Percentiles rank a stretch among this genome's conserved stretches.
Evolutionary conservation across 2,329 filamentous ascomycete genomes (phyloP).

Genomic region (Dothiorella sarmentorum): DNA sequence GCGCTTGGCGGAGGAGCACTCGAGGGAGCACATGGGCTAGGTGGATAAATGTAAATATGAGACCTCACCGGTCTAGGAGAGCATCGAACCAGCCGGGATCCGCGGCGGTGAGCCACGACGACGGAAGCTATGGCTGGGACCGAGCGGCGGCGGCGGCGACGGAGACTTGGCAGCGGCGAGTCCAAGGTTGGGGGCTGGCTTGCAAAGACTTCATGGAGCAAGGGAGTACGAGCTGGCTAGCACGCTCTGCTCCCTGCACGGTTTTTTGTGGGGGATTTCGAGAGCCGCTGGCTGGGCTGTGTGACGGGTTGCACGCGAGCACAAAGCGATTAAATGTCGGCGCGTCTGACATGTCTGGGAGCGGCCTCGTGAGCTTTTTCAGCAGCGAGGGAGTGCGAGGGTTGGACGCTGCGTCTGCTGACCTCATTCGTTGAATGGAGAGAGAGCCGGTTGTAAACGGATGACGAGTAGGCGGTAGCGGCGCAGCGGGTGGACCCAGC

Average conservation of each 20-base stretch:
- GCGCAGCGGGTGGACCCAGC: background rate
- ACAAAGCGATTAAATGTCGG: slow-evolving; percentile 7
- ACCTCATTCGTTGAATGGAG: background rate
- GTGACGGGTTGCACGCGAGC: slow-evolving; percentile 1
- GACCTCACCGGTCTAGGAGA: slow-evolving; percentile 9
- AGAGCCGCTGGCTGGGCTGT: background rate
- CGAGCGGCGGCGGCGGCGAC: background rate
- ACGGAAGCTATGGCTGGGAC: background rate
- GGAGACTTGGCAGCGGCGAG: slow-evolving; percentile 9
- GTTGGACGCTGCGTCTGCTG: slow-evolving; percentile 2
- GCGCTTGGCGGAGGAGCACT: slow-evolving; percentile 12
- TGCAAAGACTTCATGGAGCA: background rate
- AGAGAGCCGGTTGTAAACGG: background rate
- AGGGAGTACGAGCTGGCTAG: background rate
- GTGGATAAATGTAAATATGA: slow-evolving; percentile 3
- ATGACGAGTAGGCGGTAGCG: background rate
- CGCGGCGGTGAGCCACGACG: slow-evolving; percentile 7
- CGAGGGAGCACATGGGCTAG: slow-evolving; percentile 12
- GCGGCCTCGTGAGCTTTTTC: slow-evolving; percentile 9
- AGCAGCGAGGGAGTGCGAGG: too few relatives aligned
- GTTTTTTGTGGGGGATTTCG: background rate
- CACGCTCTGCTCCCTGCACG: slow-evolving; percentile 1
- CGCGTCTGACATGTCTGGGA: slow-evolving; percentile 11
- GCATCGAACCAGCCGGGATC: background rate
- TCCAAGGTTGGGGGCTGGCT: too few relatives aligned